Base-by-base conservation (phyloP, 306 rosid genomes). In the Dryas alaskensis region DNA sequence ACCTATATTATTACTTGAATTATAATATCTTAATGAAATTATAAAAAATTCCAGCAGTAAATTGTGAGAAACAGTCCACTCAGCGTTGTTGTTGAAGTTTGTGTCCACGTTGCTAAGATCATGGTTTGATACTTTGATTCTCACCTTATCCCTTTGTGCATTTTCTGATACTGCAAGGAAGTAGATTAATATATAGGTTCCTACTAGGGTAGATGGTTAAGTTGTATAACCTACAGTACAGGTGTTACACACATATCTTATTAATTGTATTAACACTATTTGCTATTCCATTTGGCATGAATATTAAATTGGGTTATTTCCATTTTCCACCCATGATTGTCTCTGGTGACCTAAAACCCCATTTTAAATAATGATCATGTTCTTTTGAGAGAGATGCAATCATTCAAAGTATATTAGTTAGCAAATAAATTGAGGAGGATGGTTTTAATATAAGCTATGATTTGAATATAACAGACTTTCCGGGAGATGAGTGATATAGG, bases 71-170 rank as follows among this genome's bases (percentile, higher is more conserved):
- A 6, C 31, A n/a, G 61, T 69, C 75, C 43, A 46, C 61, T 52
- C 62, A 57, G 60, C 75, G 27, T 70, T 16, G 42, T n/a, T 58
- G 16, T 72, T 47, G 58, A 53, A 42, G 22, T 54, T 65, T 62
- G 78, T 70, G 68, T 54, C 54, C 73, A 66, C 74, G 62, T 76
- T 69, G 37, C 46, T 64, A 61, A 31, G 72, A 67, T 72, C 70
- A 27, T 31, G 57, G 27, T 76, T 72, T 54, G 73, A 66, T 72
- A 60, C 78, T 76, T 72, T 54, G 73, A 66, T 72, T 67, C 78
- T 73, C 70, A 40, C 60, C 55, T 61, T 48, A 4, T 10, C 19
- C 10, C 46, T n/a, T n/a, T 67, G 6, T 59, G 4, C 8, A 17
- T 9, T 54, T 6, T 54, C 31, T 7, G 3, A 31, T 31, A 31